Evolutionary conservation across 164 flowering plant species (phyloP), one percentile per base, ranked within the genome.

Genomic region (Tetracentron sinense): DNA sequence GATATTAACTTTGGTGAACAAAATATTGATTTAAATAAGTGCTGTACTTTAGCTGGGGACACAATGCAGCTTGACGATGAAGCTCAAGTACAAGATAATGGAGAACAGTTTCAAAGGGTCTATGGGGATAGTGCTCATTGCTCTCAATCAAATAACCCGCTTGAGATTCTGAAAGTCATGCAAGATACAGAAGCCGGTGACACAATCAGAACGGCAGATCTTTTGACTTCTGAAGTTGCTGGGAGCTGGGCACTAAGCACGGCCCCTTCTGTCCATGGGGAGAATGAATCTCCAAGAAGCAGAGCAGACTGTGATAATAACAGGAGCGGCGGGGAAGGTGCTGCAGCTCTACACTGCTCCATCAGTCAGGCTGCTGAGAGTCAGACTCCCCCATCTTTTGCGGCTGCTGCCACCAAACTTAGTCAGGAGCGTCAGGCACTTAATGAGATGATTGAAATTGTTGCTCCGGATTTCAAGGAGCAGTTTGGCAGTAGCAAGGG

Each of bases 191-290:
- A 84, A 73, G 70, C 63, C 15, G 81, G 74, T 53, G 83, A 74
- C 28, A 80, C 83, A 50, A 80, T 93, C 51, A 79, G 79, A 73
- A 89, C 97, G 7, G 72, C 81, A 0, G 98, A 94, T 56, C 92
- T 90, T 48, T 74, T 94, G 74, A 73, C 98, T 50, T 94, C 98
- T 3, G 98, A 94, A 80, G 87, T 79, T 77, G 82, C 74, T 61
- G 98, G 98, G 58, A 94, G 97, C 77, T 90, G 97, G 97, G 96
- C 91, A 48, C 68, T 70, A 69, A 87, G 85, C 79, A 91, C 97
- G 2, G 88, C 84, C 42, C 97, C 97, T 48, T 89, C 97, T 31
- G 79, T 82, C 20, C 87, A 83, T 59, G 93, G 92, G 48, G 97
- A 89, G 61, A 88, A 91, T 65, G 91, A 87, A 61, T 87, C 92